phyloP scores from a whole-genome alignment of 805 yeast species.

The Candida ovalis region DNA sequence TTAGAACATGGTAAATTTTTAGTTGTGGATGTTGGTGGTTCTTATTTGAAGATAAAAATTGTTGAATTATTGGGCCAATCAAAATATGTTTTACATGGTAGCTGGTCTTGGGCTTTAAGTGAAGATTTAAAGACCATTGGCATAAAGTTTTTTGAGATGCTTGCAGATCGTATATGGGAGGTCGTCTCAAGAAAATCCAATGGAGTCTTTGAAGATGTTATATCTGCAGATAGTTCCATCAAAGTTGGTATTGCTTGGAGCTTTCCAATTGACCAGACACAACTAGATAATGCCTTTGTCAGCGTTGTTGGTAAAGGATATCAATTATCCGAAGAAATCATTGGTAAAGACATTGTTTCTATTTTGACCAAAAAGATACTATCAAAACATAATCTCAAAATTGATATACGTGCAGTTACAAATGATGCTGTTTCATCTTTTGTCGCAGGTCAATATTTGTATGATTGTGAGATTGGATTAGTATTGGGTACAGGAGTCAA shows the following conservation, averaged over 20 bases:
- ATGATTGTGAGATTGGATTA: slow-evolving; percentile 43
- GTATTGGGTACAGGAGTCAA: slow-evolving; percentile 72
- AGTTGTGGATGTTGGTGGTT: slow-evolving; percentile 56
- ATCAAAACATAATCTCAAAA: slow-evolving; percentile 22
- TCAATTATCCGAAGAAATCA: slow-evolving; percentile 39
- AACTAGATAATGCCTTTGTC: slow-evolving; percentile 43
- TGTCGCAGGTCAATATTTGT: slow-evolving; percentile 42
- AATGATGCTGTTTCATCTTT: slow-evolving; percentile 66
- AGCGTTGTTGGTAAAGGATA: slow-evolving; percentile 62
- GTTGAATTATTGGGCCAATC: slow-evolving; percentile 15
- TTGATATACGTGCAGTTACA: slow-evolving; percentile 43
- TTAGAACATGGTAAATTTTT: slow-evolving; percentile 28
- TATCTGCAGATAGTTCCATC: slow-evolving; percentile 18
- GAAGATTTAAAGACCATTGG: slow-evolving; percentile 39
- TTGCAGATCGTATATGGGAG: slow-evolving; percentile 34
- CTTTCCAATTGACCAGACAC: slow-evolving; percentile 45
- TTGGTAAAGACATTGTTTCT: slow-evolving; percentile 37
- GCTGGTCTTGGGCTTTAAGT: slow-evolving; percentile 35
- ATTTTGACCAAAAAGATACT: slow-evolving; percentile 37
- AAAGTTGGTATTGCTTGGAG: slow-evolving; percentile 53
- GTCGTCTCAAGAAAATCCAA: slow-evolving; percentile 18
- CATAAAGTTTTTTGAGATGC: slow-evolving; percentile 38
- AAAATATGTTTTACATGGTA: slow-evolving; percentile 6
- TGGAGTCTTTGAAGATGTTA: slow-evolving; percentile 4
- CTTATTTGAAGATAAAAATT: slow-evolving; percentile 41